phyloP scores from a whole-genome alignment of 2,329 filamentous ascomycete genomes.

The Keithomyces neogunnii region DNA sequence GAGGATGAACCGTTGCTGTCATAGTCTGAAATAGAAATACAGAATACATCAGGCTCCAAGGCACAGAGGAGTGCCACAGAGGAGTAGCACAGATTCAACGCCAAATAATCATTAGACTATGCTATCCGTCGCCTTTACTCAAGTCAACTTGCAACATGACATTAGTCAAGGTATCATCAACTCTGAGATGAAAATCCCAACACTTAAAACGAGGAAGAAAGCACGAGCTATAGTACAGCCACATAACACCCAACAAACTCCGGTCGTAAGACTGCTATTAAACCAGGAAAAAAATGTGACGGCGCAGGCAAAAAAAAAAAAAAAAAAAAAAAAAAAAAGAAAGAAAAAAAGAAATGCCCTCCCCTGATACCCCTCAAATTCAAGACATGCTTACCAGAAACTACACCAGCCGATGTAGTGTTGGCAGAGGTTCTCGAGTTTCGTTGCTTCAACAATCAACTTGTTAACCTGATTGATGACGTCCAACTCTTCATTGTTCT shows the following conservation, averaged over 20 bases:
- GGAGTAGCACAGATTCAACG: background rate
- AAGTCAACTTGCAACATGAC: background rate
- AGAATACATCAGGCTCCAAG: background rate
- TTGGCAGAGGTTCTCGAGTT: conserved; percentile 94
- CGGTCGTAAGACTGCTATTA: background rate
- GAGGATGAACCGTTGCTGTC: conserved; percentile 7
- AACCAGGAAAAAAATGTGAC: background rate
- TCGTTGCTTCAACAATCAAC: conserved; percentile 89
- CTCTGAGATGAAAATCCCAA: background rate
- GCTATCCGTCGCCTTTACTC: background rate
- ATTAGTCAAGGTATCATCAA: conserved; percentile 4
- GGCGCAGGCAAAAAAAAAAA: background rate
- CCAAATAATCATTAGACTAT: background rate
- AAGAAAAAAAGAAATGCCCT: background rate
- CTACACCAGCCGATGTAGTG: conserved; percentile 99
- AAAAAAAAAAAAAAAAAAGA: background rate
- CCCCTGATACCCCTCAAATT: background rate
- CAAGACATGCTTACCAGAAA: conserved; percentile 62
- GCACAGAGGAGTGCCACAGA: no score
- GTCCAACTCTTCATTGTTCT: conserved; percentile 72
- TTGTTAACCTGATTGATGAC: conserved; percentile 88
- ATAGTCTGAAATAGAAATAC: background rate
- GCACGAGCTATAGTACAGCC: background rate
- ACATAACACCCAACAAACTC: conserved; percentile 1
- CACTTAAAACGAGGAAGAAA: background rate